Percentiles rank a stretch among this genome's conserved stretches.
These are phyloP conservation scores for Leccinum sublutescens DNA, from an alignment of 768 basidiomycete species.

Conservation along the genomic window DNA sequence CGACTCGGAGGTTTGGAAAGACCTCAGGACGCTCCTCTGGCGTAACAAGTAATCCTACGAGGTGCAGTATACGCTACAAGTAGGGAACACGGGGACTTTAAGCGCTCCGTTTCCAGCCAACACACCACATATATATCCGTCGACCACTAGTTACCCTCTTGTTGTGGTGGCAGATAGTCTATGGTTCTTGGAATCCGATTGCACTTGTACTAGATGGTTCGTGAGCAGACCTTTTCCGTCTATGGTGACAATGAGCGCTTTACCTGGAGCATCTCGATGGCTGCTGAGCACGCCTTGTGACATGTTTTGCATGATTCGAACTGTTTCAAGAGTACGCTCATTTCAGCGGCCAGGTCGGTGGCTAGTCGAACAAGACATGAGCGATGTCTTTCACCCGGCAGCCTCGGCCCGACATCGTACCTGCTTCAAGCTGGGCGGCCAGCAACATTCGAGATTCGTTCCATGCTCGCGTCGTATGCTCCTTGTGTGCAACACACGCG, in stretches of 20 bases:
- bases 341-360: constrained; percentile 67
- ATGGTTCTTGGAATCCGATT: constrained; percentile 50
- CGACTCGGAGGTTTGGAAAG: constrained; percentile 86
- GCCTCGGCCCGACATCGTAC: constrained; percentile 29
- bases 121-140: background rate
- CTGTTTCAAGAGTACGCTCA: constrained; percentile 50
- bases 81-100: background rate
- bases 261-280: constrained; percentile 69
- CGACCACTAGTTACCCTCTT: constrained; percentile 20
- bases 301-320: constrained; percentile 52
- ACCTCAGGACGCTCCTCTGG: constrained; percentile 85
- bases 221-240: constrained; percentile 8
- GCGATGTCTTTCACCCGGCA: background rate
- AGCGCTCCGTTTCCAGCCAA: constrained; percentile 5
- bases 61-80: constrained; percentile 3
- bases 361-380: constrained; percentile 35
- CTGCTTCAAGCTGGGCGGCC: constrained; percentile 49
- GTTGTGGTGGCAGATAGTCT: constrained; percentile 39
- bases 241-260: constrained; percentile 17
- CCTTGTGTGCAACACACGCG: constrained; percentile 51
- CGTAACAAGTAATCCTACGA: constrained; percentile 61
- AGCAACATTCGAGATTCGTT: constrained; percentile 47
- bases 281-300: constrained; percentile 58
- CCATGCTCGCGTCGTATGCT: constrained; percentile 48
- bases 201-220: constrained; percentile 56